These are phyloP conservation scores for Vishniacozyma victoriae DNA, from an alignment of 768 basidiomycete species.

Conservation along the genomic window DNA sequence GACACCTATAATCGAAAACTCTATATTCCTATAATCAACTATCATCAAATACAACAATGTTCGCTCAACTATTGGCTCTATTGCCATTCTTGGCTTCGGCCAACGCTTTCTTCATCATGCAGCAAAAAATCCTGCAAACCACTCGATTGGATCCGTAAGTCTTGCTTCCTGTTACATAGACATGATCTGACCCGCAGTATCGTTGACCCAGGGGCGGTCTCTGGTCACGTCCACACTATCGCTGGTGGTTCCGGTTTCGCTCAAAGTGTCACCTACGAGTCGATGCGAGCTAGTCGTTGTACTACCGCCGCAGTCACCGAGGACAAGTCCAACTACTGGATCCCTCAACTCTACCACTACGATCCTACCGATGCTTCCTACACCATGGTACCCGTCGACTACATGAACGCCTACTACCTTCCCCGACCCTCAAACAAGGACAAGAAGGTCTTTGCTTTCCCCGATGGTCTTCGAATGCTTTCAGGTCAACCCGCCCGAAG, in stretches of 20 bases:
- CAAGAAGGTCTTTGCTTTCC: conserved; percentile 45
- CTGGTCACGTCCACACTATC: conserved; percentile 45
- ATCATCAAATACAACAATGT: conserved; percentile 17
- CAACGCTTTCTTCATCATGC: conserved; percentile 43
- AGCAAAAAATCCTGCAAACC: conserved; percentile 35
- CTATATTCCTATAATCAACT: no score
- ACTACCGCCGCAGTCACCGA: conserved; percentile 45
- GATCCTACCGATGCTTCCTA: conserved; percentile 35
- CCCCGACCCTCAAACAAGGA: conserved; percentile 39
- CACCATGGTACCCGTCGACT: conserved; percentile 32
- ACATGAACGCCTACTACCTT: conserved; percentile 47
- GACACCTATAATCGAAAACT: no score
- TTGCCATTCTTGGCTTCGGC: conserved; percentile 16
- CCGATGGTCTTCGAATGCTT: conserved; percentile 48
- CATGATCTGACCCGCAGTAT: conserved; percentile 17
- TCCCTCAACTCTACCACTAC: conserved; percentile 47
- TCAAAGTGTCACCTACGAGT: conserved; percentile 36
- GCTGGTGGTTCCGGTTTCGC: conserved; percentile 48
- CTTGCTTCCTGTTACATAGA: not conserved
- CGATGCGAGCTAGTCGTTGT: conserved; percentile 36
- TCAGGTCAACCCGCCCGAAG: conserved; percentile 45
- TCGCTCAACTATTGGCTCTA: conserved; percentile 10
- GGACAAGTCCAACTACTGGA: conserved; percentile 49
- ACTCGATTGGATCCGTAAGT: conserved; percentile 46
- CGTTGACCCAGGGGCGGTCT: conserved; percentile 36